phyloP scores from a whole-genome alignment of 2,329 filamentous ascomycete genomes.

The Dactylonectria estremocensis region DNA sequence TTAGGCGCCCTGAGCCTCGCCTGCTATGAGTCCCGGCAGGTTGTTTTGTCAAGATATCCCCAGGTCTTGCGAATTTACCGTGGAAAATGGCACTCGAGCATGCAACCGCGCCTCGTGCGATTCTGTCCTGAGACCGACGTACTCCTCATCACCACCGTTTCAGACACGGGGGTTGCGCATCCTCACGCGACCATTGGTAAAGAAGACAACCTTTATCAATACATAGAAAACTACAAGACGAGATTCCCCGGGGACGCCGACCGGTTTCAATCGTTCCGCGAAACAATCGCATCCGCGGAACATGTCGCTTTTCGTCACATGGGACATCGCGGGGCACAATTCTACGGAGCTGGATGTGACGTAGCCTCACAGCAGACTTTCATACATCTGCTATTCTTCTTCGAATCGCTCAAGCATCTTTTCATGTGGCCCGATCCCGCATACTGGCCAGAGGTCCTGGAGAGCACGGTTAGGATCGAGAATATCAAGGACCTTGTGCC shows the following conservation, averaged over 20 bases:
- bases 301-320: constrained; percentile 8
- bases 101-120: constrained; percentile 1
- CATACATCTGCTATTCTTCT: background rate
- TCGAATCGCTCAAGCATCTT: constrained; percentile 14
- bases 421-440: constrained; percentile 9
- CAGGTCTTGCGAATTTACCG: constrained; percentile 9
- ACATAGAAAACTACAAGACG: background rate
- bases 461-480: constrained; percentile 12
- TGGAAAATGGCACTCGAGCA: background rate
- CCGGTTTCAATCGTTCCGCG: constrained; percentile 8
- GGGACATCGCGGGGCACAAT: background rate
- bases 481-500: background rate
- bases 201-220: background rate
- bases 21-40: constrained; percentile 10
- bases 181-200: background rate
- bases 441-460: constrained; percentile 14
- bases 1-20: constrained; percentile 2
- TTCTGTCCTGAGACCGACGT: constrained; percentile 15
- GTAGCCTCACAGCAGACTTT: background rate
- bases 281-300: constrained; percentile 7
- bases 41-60: background rate
- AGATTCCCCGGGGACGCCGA: background rate
- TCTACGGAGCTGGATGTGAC: background rate
- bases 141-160: constrained; percentile 6
- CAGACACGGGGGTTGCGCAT: background rate